Base-by-base conservation (phyloP, 73 alveolate species). In the Tetrahymena elliotti region DNA sequence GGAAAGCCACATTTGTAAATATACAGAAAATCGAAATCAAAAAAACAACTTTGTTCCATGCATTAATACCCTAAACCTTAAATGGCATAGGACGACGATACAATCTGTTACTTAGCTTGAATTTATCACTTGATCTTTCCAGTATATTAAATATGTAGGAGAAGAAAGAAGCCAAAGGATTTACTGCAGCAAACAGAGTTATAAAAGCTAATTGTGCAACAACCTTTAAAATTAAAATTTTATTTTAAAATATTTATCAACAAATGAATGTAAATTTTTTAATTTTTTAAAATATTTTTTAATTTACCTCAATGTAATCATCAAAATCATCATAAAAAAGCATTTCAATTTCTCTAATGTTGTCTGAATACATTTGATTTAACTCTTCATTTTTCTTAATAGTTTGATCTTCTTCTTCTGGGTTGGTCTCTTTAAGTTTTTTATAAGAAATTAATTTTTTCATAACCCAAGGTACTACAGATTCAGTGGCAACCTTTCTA, bases 401-500 rank as follows among this genome's bases (percentile, higher is more conserved):
- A 2, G 88, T 68, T 22, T 68, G 16, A 68, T 68, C 88, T 3
- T 68, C 88, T 4, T 47, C 82, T 27, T 68, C 88, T 68, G 38
- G 7, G 33, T 31, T 68, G 20, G 38, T 68, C n/a, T 68, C 88
- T 31, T 68, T 68, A 22, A 22, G 36, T 31, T 68, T 68, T 68
- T 68, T 68, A 22, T 11, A 22, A 27, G 88, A 68, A 68, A 68
- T n/a, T 2, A 68, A 3, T 68, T 68, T 68, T 68, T 68, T 68
- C 88, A 68, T 37, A 31, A 93, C 33, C 82, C 92, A 95, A 9
- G 98, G 98, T 36, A 96, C n/a, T 16, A 95, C 84, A 53, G 97
- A 94, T 94, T 97, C 98, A 35, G 97, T 84, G 39, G 94, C 94
- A n/a, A 97, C 82, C 83, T 97, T 94, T 93, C 98, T 52, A 41